phyloP scores from a whole-genome alignment of 108 stramenopile species.

The Skeletonema costatum region DNA sequence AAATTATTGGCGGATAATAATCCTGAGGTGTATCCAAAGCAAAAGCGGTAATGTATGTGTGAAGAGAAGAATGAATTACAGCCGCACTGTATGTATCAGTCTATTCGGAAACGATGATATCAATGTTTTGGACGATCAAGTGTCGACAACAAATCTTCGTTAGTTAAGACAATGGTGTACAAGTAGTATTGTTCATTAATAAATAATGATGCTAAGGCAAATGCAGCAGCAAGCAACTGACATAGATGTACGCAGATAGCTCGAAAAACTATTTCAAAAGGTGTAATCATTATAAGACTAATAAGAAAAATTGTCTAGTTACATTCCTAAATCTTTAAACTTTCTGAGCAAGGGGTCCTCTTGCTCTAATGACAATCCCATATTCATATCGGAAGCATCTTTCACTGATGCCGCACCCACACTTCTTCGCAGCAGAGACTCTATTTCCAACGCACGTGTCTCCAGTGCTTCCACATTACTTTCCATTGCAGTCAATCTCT shows the following conservation, averaged over 20 bases:
- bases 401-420: slow-evolving; percentile 66
- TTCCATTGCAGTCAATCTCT: slow-evolving; percentile 66
- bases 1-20: slow-evolving; percentile 62
- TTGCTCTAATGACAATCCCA: slow-evolving; percentile 49
- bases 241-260: no score
- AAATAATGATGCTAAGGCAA: neutral
- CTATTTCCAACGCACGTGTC: slow-evolving; percentile 72
- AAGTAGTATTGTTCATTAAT: neutral
- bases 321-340: slow-evolving; percentile 79
- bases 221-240: no score
- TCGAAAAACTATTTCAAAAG: no score
- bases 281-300: no score
- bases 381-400: slow-evolving; percentile 18
- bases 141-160: neutral
- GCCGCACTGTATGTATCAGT: no score
- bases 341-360: slow-evolving; percentile 83
- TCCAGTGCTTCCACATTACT: slow-evolving; percentile 71
- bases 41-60: neutral
- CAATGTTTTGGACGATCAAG: no score
- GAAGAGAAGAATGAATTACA: neutral
- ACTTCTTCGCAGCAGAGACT: slow-evolving; percentile 63
- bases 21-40: slow-evolving; percentile 39
- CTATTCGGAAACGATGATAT: no score
- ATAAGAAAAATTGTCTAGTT: neutral
- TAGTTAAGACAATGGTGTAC: neutral